A percentile compares a stretch with the other conserved stretches of the same genome.
These are phyloP conservation scores for Xylariaceae sp. DNA, from an alignment of 2,329 filamentous ascomycete species.

Conservation along the genomic window DNA sequence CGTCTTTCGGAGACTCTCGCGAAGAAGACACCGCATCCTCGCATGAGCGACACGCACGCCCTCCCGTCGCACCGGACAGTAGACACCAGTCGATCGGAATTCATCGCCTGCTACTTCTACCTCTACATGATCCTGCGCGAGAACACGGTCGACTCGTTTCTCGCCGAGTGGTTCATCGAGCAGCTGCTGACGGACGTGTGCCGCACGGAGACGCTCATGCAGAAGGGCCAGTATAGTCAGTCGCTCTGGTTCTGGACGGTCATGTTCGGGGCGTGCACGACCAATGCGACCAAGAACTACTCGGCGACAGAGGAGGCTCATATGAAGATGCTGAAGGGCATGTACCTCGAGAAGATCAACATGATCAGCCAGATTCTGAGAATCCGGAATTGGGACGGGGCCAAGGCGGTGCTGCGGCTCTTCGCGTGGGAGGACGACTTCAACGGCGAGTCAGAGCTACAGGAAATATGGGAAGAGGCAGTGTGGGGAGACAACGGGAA, in stretches of 20 bases:
- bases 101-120: conserved; percentile 45
- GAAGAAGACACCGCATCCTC: conserved; percentile 24
- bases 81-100: conserved; percentile 39
- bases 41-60: conserved; percentile 11
- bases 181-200: conserved; percentile 42
- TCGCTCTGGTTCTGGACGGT: conserved; percentile 44
- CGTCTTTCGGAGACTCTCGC: conserved; percentile 29
- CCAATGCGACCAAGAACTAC: conserved; percentile 34
- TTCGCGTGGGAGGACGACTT: conserved; percentile 39
- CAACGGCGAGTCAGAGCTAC: conserved; percentile 37
- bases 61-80: conserved; percentile 22
- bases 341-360: conserved; percentile 39
- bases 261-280: conserved; percentile 41
- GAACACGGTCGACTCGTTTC: conserved; percentile 38
- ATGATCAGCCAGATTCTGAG: conserved; percentile 36
- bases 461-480: conserved; percentile 39
- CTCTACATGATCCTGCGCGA: conserved; percentile 42
- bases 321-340: conserved; percentile 35
- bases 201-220: conserved; percentile 37
- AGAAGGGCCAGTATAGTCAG: conserved; percentile 38
- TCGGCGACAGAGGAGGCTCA: conserved; percentile 36
- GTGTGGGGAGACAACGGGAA: conserved; percentile 28
- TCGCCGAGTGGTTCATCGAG: conserved; percentile 43
- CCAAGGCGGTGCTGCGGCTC: conserved; percentile 34
- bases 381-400: conserved; percentile 37